Evolutionary conservation across 805 yeast species (phyloP).

Genomic region (Yamadazyma tumulicola): DNA sequence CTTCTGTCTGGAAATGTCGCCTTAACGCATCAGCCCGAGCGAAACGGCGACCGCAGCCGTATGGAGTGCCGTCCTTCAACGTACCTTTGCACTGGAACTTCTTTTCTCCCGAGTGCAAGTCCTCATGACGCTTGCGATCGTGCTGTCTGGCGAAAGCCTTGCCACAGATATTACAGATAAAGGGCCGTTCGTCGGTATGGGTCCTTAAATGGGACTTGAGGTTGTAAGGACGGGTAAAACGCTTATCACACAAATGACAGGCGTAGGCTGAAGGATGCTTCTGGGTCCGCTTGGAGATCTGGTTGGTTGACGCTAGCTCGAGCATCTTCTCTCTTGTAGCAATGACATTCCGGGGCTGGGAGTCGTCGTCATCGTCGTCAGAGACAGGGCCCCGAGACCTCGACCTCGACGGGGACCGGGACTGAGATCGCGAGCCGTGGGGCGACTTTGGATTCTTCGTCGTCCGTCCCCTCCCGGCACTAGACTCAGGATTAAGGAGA

Average conservation of each 20-base stretch:
- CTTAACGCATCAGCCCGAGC: constrained; percentile 46
- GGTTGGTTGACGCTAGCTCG: constrained; percentile 60
- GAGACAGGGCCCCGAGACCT: constrained; percentile 15
- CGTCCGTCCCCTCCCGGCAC: constrained; percentile 42
- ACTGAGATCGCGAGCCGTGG: constrained; percentile 13
- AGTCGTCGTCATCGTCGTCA: constrained; percentile 18
- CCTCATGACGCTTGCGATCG: constrained; percentile 44
- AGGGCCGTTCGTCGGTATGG: constrained; percentile 83
- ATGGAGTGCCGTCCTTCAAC: constrained; percentile 51
- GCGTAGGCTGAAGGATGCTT: constrained; percentile 72
- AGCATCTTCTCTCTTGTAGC: constrained; percentile 55
- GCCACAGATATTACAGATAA: constrained; percentile 67
- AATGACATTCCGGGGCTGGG: constrained; percentile 11
- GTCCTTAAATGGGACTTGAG: constrained; percentile 88
- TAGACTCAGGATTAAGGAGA: constrained; percentile 31
- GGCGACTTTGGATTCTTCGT: constrained; percentile 20
- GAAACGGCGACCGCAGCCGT: constrained; percentile 45
- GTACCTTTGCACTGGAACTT: constrained; percentile 68
- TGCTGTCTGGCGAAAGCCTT: constrained; percentile 63
- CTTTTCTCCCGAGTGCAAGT: constrained; percentile 72
- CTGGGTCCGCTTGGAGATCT: constrained; percentile 53
- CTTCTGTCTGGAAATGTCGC: constrained; percentile 45
- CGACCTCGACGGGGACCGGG: constrained; percentile 16
- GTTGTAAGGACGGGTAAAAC: constrained; percentile 90
- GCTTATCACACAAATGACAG: constrained; percentile 80